Evolutionary conservation across 2,329 filamentous ascomycete species (phyloP).

Genomic region (Dryadomyces sulphureus): DNA sequence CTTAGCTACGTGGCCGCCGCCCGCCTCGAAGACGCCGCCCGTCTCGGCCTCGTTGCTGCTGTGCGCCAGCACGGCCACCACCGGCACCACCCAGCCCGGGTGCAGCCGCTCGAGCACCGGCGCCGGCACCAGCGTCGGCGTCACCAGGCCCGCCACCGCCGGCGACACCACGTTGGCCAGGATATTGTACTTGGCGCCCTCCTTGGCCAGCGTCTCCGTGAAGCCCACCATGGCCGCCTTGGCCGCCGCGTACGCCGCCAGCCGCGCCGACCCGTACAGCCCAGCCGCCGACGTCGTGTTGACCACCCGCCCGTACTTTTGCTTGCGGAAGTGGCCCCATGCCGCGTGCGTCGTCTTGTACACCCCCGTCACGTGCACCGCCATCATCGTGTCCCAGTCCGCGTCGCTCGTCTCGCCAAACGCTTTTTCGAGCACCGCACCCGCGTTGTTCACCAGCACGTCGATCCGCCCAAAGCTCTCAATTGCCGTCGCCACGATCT

Average conservation of each 20-base stretch:
- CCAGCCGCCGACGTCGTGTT: conserved; percentile 95
- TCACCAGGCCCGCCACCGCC: conserved; percentile 91
- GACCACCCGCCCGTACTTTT: conserved; percentile 94
- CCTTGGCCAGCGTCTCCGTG: conserved; percentile 94
- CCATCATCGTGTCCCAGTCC: conserved; percentile 92
- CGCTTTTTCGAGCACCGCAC: conserved; percentile 85
- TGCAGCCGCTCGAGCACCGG: conserved; percentile 73
- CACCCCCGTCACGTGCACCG: conserved; percentile 81
- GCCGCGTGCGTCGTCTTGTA: conserved; percentile 93
- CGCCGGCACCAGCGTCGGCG: conserved; percentile 87
- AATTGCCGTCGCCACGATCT: conserved; percentile 83
- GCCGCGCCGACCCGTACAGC: conserved; percentile 88
- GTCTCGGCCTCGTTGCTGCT: conserved; percentile 69
- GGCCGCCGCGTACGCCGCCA: conserved; percentile 92
- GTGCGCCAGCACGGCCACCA: conserved; percentile 81
- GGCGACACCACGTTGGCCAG: conserved; percentile 88
- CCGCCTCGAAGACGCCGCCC: conserved; percentile 84
- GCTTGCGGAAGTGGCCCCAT: conserved; percentile 96
- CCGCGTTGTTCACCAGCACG: conserved; percentile 93
- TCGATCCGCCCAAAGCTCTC: conserved; percentile 75
- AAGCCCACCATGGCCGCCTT: conserved; percentile 94
- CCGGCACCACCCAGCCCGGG: conserved; percentile 88
- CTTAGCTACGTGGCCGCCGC: conserved; percentile 85
- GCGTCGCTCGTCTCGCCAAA: conserved; percentile 98
- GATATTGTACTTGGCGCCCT: conserved; percentile 97